Base-by-base conservation (phyloP, 371 early-diverging fungal genomes). In the Conidiobolus incongruus region DNA sequence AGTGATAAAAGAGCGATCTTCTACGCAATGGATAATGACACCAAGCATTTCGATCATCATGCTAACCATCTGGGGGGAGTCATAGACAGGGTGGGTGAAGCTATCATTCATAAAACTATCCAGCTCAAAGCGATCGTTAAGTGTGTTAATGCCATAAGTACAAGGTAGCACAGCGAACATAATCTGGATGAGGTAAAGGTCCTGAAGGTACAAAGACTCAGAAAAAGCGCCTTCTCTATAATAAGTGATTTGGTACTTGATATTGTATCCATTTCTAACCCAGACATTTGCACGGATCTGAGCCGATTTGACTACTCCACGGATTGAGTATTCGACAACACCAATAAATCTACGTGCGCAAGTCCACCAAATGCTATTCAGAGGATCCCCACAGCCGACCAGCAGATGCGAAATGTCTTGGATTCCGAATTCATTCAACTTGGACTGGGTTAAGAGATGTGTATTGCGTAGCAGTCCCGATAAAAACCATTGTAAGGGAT, bases 261-360 rank as follows among this genome's bases (percentile, higher is more conserved):
- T 75, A 28, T 73, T 71, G 54, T 71, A 78, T 15, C 96, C 96
- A 48, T 95, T 95, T 33, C 96, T 66, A 13, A 95, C 89, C 96
- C 96, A 95, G 28, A 93, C 62, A 21, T 81, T 80, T 7, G 85
- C 80, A 19, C 81, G 70, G 42, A 95, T 84, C 58, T 95, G 96
- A 5, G 89, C 75, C 45, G 86, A 71, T 23, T 35, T 34, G 6
- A 44, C 44, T 5, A 44, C 26, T 7, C 34, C 34, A 17, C 44
- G 34, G 2, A 44, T 12, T 10, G 44, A 33, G 35, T 21, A 44
- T 33, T 44, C 44, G 13, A 44, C 31, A 16, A 44, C 32, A 2
- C 34, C 44, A 12, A 35, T 17, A 13, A 44, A 12, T n/a, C 44
- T n/a, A 10, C 26, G 8, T 4, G 32, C 16, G 17, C 32, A 33